Evolutionary conservation across 768 basidiomycete genomes (phyloP).

Genomic region (Hypholoma sublateritium): DNA sequence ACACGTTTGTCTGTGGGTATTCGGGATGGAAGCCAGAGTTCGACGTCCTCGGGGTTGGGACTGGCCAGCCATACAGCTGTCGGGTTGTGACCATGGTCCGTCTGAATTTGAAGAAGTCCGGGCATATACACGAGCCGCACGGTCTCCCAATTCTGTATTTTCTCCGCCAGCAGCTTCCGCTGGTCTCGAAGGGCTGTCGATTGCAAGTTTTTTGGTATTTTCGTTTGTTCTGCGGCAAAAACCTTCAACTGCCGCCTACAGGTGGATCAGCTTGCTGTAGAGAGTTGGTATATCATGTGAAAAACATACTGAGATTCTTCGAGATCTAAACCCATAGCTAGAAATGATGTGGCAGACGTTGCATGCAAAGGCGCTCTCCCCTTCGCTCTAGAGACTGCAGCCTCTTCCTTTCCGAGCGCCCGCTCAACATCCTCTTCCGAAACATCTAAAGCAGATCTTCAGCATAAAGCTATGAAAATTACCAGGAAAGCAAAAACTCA

Average conservation of each 20-base stretch:
- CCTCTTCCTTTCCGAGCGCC: conserved; percentile 1
- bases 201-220: neutral
- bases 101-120: conserved; percentile 13
- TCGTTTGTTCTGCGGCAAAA: neutral
- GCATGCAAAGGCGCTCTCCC: neutral
- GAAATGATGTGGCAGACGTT: neutral
- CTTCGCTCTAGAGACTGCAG: too few relatives aligned
- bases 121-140: conserved; percentile 14
- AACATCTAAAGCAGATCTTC: too few relatives aligned
- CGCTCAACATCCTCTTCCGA: neutral
- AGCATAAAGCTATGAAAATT: too few relatives aligned
- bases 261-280: too few relatives aligned
- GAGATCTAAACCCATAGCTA: conserved; percentile 1
- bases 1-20: neutral
- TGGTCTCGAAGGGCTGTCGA: neutral
- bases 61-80: neutral
- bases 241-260: too few relatives aligned
- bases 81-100: neutral
- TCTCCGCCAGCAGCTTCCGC: neutral
- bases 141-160: conserved; percentile 9
- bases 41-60: conserved; percentile 4
- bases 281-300: too few relatives aligned
- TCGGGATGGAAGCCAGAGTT: conserved; percentile 7
- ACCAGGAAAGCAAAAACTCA: too few relatives aligned
- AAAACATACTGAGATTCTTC: conserved; percentile 6